phyloP scores from a whole-genome alignment of 1,284 basidiomycete species.

The Earliella scabrosa region DNA sequence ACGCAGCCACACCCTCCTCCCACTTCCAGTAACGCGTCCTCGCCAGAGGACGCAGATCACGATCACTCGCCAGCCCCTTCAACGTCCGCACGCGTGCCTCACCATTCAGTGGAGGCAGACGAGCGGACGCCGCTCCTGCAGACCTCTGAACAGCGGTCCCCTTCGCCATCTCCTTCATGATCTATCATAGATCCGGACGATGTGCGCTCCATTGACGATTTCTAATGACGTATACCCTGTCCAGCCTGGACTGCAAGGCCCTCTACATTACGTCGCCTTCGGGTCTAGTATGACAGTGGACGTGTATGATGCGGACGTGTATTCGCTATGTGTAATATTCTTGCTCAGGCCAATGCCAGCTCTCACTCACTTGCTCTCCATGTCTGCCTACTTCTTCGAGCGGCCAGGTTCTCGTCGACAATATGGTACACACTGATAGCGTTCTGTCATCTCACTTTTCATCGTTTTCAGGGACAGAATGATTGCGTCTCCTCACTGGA shows the following conservation, averaged over 20 bases:
- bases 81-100: constrained; percentile 6
- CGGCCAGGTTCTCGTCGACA: too few species aligned
- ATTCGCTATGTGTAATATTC: neutral
- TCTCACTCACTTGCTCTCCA: too few species aligned
- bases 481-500: too few species aligned
- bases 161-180: constrained; percentile 7
- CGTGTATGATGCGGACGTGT: neutral
- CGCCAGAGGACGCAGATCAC: constrained; percentile 3
- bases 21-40: constrained; percentile 7
- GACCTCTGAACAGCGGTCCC: constrained; percentile 3
- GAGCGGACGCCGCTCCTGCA: constrained; percentile 29
- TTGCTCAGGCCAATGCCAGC: neutral
- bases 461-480: too few species aligned
- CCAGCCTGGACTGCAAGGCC: constrained; percentile 2
- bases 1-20: constrained; percentile 56
- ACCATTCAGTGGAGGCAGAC: constrained; percentile 9
- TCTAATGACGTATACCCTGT: constrained; percentile 22
- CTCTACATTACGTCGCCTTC: constrained; percentile 13
- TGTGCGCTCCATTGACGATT: constrained; percentile 20
- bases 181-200: neutral
- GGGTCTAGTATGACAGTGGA: constrained; percentile 3
- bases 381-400: too few species aligned
- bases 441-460: too few species aligned
- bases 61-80: constrained; percentile 5
- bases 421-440: too few species aligned